A percentile compares a stretch with the other conserved stretches of the same genome.
phyloP scores from a whole-genome alignment of 148 eudicot species.

The Rhododendron henanense region DNA sequence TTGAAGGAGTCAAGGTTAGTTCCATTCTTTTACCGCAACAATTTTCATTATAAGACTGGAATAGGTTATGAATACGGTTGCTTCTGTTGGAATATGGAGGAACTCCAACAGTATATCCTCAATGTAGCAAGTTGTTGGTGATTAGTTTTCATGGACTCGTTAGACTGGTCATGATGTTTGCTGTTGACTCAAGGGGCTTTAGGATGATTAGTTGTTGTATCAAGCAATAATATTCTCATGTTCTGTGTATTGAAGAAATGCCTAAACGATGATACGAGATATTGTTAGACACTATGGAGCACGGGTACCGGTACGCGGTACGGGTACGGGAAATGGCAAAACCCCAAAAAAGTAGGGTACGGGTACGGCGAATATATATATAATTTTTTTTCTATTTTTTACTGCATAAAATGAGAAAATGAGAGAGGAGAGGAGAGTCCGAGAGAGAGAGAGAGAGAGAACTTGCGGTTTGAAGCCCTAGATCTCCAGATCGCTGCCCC shows the following conservation, averaged over 20 bases:
- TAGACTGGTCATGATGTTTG: not conserved
- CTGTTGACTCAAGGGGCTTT: not conserved
- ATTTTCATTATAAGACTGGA: not conserved
- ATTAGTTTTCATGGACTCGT: not conserved
- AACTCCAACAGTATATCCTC: not conserved
- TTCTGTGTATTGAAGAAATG: not conserved
- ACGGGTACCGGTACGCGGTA: no score
- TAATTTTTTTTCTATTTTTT: no score
- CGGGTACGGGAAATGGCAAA: no score
- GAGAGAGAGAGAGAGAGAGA: no score
- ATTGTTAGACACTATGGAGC: not conserved
- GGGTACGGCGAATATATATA: no score
- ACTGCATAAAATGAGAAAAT: no score
- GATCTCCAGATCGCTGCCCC: no score
- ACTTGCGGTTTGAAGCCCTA: no score
- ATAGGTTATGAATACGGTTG: not conserved
- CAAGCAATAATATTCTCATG: not conserved
- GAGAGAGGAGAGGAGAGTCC: no score
- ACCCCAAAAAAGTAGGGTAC: no score
- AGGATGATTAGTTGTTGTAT: not conserved
- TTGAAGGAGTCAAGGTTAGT: conserved; percentile 45
- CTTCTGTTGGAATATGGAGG: not conserved
- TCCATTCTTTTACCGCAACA: not conserved
- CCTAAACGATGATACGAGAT: not conserved
- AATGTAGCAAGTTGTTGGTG: not conserved